Evolutionary conservation across 2,329 filamentous ascomycete genomes (phyloP).

Genomic region (Aspergillus pseudoviridinutans): DNA sequence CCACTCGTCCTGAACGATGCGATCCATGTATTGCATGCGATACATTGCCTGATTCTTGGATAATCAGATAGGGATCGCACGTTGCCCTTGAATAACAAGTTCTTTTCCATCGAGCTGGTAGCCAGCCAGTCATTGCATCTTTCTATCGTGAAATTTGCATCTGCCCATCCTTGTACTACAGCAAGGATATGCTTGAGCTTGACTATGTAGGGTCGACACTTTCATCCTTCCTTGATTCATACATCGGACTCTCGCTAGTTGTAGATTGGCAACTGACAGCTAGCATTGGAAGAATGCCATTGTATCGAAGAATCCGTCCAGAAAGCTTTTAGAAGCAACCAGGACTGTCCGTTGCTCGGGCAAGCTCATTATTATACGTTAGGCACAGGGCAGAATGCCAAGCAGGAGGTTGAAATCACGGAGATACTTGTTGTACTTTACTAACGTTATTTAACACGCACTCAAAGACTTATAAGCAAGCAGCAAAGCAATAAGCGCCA

Average conservation of each 20-base stretch:
- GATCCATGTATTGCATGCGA: not conserved
- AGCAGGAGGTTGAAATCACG: not conserved
- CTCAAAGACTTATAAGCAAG: not conserved
- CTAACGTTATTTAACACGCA: not conserved
- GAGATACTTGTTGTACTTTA: not conserved
- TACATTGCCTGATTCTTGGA: not conserved
- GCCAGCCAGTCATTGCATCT: not conserved
- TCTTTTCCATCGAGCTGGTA: no score
- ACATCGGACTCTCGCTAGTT: not conserved
- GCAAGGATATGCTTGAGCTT: not conserved
- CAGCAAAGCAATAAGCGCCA: no score
- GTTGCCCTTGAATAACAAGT: no score
- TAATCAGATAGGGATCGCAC: not conserved
- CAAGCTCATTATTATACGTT: not conserved
- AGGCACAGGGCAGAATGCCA: not conserved
- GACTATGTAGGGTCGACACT: not conserved
- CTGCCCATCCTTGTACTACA: not conserved
- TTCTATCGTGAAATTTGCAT: not conserved
- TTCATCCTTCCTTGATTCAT: not conserved
- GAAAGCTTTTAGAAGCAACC: not conserved
- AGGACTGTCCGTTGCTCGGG: not conserved
- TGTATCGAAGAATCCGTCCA: not conserved
- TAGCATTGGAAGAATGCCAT: not conserved
- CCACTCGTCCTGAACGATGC: not conserved
- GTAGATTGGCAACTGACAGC: not conserved